Evolutionary conservation across 306 rosid genomes (phyloP).

Genomic region (Argentina anserina): DNA sequence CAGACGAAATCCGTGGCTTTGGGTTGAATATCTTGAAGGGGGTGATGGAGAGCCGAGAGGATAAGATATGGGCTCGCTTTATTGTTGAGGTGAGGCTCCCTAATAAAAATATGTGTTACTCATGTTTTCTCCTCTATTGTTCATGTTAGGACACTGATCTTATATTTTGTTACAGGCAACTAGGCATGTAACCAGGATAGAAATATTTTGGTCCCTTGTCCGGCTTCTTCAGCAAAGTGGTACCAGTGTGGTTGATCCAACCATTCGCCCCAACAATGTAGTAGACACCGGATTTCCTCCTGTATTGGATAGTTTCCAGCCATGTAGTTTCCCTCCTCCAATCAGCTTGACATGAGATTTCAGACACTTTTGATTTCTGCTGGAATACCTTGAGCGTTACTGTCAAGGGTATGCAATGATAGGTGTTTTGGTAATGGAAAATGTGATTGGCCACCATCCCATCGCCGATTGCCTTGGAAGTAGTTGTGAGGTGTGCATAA

Average conservation of each 20-base stretch:
- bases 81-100: conserved; percentile 67
- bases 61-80: conserved; percentile 73
- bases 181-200: conserved; percentile 60
- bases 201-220: conserved; percentile 66
- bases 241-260: conserved; percentile 32
- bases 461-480: conserved; percentile 2
- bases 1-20: conserved; percentile 54
- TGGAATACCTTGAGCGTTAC: conserved; percentile 25
- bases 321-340: conserved; percentile 33
- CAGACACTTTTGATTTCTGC: conserved; percentile 13
- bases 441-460: background rate
- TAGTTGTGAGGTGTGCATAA: conserved; percentile 23
- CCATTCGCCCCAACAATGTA: conserved; percentile 26
- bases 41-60: conserved; percentile 56
- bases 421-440: conserved; percentile 24
- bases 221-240: conserved; percentile 55
- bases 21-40: conserved; percentile 80
- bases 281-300: conserved; percentile 29
- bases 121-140: background rate
- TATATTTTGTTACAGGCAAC: conserved; percentile 43
- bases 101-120: background rate
- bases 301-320: conserved; percentile 30
- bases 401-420: conserved; percentile 9
- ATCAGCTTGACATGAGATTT: conserved; percentile 29
- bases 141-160: background rate